phyloP scores from a whole-genome alignment of 805 yeast species.

The Sungouiozyma intestinalis region DNA sequence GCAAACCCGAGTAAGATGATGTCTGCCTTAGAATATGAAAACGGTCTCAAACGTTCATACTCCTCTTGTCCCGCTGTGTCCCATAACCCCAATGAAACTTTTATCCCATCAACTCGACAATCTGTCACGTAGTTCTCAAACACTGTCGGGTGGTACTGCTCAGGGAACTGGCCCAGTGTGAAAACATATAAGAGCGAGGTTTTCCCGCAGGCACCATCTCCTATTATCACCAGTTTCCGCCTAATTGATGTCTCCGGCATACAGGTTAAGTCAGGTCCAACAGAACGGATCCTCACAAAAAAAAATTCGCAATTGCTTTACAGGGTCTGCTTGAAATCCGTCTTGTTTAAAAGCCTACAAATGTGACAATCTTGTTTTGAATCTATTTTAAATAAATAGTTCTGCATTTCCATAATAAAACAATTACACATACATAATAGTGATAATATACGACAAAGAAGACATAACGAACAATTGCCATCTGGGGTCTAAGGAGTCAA shows the following conservation, averaged over 20 bases:
- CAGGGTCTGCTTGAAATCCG: no score
- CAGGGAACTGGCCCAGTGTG: conserved; percentile 86
- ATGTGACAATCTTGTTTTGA: no score
- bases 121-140: conserved; percentile 92
- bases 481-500: background rate
- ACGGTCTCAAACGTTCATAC: conserved; percentile 79
- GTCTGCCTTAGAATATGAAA: conserved; percentile 81
- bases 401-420: no score
- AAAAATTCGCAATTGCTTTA: background rate
- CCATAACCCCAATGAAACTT: conserved; percentile 83
- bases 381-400: no score
- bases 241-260: conserved; percentile 33
- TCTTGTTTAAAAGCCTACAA: no score
- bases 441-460: no score
- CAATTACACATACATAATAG: no score
- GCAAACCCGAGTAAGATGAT: conserved; percentile 82
- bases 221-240: conserved; percentile 80
- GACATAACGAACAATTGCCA: no score
- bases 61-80: conserved; percentile 98
- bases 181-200: conserved; percentile 85
- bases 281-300: background rate
- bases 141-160: conserved; percentile 88
- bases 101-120: conserved; percentile 87
- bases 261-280: background rate
- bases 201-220: conserved; percentile 94